Evolutionary conservation across 345 rosid genomes (phyloP).

Genomic region (Viola odorata): DNA sequence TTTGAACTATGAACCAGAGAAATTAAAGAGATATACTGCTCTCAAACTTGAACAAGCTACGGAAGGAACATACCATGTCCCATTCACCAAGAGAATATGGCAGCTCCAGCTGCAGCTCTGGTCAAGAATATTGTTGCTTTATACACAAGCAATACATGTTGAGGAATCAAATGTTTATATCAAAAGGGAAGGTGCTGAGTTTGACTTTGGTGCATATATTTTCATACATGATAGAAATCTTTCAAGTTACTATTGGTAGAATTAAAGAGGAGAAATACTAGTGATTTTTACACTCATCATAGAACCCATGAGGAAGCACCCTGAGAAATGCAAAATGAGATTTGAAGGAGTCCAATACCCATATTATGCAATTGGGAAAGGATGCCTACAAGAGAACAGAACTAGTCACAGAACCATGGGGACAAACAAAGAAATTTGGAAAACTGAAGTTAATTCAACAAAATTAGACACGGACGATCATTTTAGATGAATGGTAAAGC

Average conservation of each 20-base stretch:
- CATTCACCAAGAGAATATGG: slow-evolving; percentile 1
- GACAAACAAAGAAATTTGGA: slow-evolving; percentile 23
- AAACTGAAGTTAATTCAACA: slow-evolving; percentile 25
- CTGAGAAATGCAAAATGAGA: slow-evolving; percentile 1
- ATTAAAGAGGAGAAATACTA: neutral
- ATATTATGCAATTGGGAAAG: slow-evolving; percentile 21
- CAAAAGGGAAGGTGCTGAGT: neutral
- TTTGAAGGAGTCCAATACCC: slow-evolving; percentile 23
- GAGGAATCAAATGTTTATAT: neutral
- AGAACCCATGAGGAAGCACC: slow-evolving; percentile 11
- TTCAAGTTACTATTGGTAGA: neutral
- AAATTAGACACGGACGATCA: slow-evolving; percentile 4
- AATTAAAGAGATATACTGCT: too few species aligned
- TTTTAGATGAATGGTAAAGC: slow-evolving; percentile 22
- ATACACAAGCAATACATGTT: neutral
- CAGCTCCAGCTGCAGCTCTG: neutral
- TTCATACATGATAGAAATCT: slow-evolving; percentile 2
- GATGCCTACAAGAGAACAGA: slow-evolving; percentile 35
- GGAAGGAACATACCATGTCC: slow-evolving; percentile 8
- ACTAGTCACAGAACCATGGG: too few species aligned
- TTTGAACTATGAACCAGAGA: too few species aligned
- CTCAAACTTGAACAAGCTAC: neutral
- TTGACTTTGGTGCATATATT: neutral
- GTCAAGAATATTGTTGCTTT: neutral
- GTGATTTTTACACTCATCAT: neutral